Evolutionary conservation across 345 rosid species (phyloP).

Genomic region (Corymbia maculata): DNA sequence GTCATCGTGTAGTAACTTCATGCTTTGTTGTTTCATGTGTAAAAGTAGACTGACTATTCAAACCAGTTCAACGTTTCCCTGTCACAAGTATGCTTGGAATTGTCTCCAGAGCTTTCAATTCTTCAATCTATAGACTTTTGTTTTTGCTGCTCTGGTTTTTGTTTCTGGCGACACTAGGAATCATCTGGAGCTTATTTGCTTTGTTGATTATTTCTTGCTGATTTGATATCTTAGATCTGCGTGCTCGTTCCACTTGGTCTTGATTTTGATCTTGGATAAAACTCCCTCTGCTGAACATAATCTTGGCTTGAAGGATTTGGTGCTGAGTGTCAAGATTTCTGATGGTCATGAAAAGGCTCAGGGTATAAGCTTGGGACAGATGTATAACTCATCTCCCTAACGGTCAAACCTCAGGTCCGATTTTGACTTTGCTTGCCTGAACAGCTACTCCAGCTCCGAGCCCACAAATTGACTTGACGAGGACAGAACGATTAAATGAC

Average conservation of each 20-base stretch:
- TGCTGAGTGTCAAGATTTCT: background rate
- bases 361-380: background rate
- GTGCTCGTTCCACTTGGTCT: background rate
- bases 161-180: background rate
- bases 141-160: background rate
- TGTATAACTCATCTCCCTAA: background rate
- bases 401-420: background rate
- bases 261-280: background rate
- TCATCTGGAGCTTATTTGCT: background rate
- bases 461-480: background rate
- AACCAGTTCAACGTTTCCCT: background rate
- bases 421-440: background rate
- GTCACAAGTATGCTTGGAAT: background rate
- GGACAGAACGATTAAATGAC: background rate
- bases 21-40: background rate
- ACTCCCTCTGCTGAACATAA: background rate
- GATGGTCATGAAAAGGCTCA: background rate
- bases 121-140: background rate
- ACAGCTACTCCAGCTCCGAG: background rate
- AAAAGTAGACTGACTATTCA: background rate
- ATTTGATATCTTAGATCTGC: too few species aligned
- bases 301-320: background rate
- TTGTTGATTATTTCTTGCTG: background rate
- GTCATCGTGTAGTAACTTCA: background rate
- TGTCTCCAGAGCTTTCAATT: background rate